Evolutionary conservation across 2,329 filamentous ascomycete species (phyloP).

Genomic region (Ceratocystiopsis brevicomis): DNA sequence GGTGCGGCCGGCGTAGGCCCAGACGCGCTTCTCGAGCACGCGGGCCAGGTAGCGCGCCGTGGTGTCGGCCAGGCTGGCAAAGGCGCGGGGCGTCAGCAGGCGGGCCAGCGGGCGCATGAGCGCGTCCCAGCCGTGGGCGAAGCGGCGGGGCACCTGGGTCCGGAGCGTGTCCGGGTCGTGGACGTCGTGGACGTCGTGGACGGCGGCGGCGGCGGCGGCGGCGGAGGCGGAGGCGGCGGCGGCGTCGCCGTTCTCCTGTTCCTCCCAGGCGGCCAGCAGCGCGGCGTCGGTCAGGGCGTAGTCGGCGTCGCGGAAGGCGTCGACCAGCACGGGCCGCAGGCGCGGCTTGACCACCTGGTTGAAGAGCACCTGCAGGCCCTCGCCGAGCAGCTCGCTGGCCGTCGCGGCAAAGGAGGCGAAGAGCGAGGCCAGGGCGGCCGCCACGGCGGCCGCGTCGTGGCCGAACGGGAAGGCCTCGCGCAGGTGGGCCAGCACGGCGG

Average conservation of each 20-base stretch:
- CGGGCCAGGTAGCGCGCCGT: slow-evolving; percentile 58
- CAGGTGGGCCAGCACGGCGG: slow-evolving; percentile 17
- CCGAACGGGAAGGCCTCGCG: slow-evolving; percentile 61
- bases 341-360: slow-evolving; percentile 72
- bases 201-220: slow-evolving; percentile 22
- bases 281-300: slow-evolving; percentile 54
- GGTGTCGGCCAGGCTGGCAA: slow-evolving; percentile 53
- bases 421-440: slow-evolving; percentile 47
- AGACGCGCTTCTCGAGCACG: slow-evolving; percentile 73
- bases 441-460: slow-evolving; percentile 52
- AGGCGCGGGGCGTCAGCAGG: slow-evolving; percentile 61
- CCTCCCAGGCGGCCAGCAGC: slow-evolving; percentile 34
- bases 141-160: slow-evolving; percentile 60
- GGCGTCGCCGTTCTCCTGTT: slow-evolving; percentile 29
- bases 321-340: slow-evolving; percentile 64
- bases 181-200: slow-evolving; percentile 43
- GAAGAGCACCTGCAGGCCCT: slow-evolving; percentile 73
- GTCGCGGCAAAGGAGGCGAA: slow-evolving; percentile 58
- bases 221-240: no score
- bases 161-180: slow-evolving; percentile 26
- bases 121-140: slow-evolving; percentile 69
- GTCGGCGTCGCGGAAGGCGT: slow-evolving; percentile 82
- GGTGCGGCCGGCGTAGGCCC: slow-evolving; percentile 58
- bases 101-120: slow-evolving; percentile 72
- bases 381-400: slow-evolving; percentile 60